phyloP scores from a whole-genome alignment of 2,329 filamentous ascomycete genomes.

The Cephalotrichum gorgonifer region DNA sequence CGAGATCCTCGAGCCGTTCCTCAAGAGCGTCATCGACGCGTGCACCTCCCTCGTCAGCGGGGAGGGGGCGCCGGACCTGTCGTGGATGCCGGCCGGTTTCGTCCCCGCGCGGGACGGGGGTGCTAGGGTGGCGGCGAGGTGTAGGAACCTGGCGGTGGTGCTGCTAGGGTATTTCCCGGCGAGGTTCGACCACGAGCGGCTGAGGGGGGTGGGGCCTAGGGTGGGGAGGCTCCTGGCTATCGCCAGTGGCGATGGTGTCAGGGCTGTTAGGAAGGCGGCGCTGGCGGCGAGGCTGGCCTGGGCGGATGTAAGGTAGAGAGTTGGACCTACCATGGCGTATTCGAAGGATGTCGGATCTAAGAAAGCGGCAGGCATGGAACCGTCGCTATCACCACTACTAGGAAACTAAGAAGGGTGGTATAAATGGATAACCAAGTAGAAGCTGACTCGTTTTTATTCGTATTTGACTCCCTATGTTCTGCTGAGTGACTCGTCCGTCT shows the following conservation, averaged over 20 bases:
- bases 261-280: conserved; percentile 40
- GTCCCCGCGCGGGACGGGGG: conserved; percentile 12
- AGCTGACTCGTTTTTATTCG: no score
- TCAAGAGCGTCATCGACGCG: conserved; percentile 37
- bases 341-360: no score
- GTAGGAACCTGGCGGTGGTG: conserved; percentile 35
- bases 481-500: no score
- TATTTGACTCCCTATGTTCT: no score
- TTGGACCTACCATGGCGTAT: no score
- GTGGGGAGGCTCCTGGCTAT: conserved; percentile 35
- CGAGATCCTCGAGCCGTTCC: conserved; percentile 33
- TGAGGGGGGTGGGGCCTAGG: conserved; percentile 31
- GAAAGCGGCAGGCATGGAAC: no score
- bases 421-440: no score
- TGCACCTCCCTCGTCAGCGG: conserved; percentile 25
- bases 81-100: conserved; percentile 20
- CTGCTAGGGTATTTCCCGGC: conserved; percentile 36
- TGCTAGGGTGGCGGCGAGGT: conserved; percentile 15
- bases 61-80: conserved; percentile 13
- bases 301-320: conserved; percentile 20
- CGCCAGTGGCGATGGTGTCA: conserved; percentile 42
- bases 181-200: conserved; percentile 34
- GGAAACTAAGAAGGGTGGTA: no score
- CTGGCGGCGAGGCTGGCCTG: conserved; percentile 38
- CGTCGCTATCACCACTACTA: no score